Evolutionary conservation across 345 rosid genomes (phyloP), one percentile per base, ranked within the genome.

Genomic region (Euphorbia tirucalli): DNA sequence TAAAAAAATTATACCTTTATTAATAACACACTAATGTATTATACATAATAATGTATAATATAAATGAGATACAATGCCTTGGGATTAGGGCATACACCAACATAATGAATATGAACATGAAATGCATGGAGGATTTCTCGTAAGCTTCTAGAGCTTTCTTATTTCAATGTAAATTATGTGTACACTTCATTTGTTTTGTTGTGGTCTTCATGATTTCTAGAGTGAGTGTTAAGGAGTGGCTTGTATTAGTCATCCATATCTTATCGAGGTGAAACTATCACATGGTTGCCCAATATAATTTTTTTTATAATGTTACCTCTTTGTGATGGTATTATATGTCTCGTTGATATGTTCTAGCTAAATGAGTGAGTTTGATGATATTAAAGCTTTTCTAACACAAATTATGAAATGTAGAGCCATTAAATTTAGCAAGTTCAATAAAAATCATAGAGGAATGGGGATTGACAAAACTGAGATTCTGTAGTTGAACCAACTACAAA

Each of bases 231-330:
- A 64, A 58, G 75, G 16, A 54, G 66, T 61, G 67, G 66, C 55
- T 54, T 63, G 54, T 72, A 54, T 37, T 75, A 70, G 72, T 60
- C 44, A 80, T 35, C 75, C 5, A 16, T 22, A 46, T 70, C 18
- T 27, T 41, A 75, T 71, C 70, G 65, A 75, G 79, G 19, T 69
- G 67, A 25, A 39, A 64, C 65, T 69, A 54, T 73, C 81, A 70
- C 75, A 75, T 69, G 79, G 65, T 59, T 69, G 72, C 76, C 81
- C 79, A 60, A 75, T 74, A 74, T 44, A 60, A 3, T 37, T 70
- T 71, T n/a, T 78, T 74, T 78, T 79, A 74, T 72, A 44, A 46
- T 73, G 87, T 85, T 79, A 83, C 81, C 76, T 60, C 78, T 58
- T 69, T 79, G 78, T 80, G 78, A 67, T 79, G 55, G 61, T 68